Evolutionary conservation across 768 basidiomycete genomes (phyloP).

Genomic region (Holtermannia corniformis): DNA sequence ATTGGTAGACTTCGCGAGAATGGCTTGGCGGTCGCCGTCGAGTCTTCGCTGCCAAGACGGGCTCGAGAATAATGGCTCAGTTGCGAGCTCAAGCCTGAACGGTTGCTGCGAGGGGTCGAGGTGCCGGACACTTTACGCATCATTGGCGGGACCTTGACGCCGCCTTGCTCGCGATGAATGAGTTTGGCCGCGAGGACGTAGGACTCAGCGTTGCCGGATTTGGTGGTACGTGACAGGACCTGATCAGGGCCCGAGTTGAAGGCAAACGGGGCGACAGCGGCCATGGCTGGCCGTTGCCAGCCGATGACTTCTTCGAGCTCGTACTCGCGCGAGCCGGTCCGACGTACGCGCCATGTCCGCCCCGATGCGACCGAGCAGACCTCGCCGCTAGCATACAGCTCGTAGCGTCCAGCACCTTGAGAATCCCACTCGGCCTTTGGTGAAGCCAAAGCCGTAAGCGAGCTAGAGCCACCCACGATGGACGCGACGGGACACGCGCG

Average conservation of each 20-base stretch:
- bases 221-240: not conserved
- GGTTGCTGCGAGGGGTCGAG: not conserved
- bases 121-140: not conserved
- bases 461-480: not conserved
- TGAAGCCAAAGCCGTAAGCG: not conserved
- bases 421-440: constrained; percentile 34
- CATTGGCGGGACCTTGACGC: constrained; percentile 23
- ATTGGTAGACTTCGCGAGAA: constrained; percentile 11
- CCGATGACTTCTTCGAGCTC: constrained; percentile 19
- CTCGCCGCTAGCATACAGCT: constrained; percentile 28
- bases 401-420: constrained; percentile 33
- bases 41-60: constrained; percentile 13
- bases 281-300: not conserved
- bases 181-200: constrained; percentile 27
- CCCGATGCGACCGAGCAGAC: constrained; percentile 25
- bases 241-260: too few relatives aligned
- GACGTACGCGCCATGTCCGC: constrained; percentile 23
- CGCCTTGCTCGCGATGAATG: constrained; percentile 30
- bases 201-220: not conserved
- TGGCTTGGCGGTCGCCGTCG: constrained; percentile 8
- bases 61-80: not conserved
- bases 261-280: too few relatives aligned
- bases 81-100: not conserved
- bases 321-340: constrained; percentile 26
- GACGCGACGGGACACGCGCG: constrained; percentile 14